Percentiles rank a stretch among this genome's conserved stretches.
phyloP scores from a whole-genome alignment of 805 yeast genomes.

The Kluyveromyces nonfermentans region DNA sequence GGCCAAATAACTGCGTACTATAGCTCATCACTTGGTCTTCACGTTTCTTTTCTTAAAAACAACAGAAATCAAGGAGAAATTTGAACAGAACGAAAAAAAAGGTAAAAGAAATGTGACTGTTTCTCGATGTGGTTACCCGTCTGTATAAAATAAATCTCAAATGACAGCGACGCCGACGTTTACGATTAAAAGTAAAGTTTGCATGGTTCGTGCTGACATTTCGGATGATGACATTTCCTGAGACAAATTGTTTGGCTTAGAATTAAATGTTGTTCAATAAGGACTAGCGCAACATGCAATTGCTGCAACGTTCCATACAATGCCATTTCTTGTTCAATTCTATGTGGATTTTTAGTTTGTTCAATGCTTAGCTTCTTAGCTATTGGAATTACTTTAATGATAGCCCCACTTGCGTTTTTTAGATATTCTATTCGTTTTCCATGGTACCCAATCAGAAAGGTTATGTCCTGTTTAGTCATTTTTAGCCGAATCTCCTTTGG shows the following conservation, averaged over 20 bases:
- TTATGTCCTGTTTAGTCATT: constrained; percentile 29
- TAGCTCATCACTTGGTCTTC: background rate
- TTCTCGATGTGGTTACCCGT: background rate
- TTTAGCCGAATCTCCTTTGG: constrained; percentile 4
- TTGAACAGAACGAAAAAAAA: no score
- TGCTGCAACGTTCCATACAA: constrained; percentile 25
- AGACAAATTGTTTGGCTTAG: constrained; percentile 9
- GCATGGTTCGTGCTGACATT: background rate
- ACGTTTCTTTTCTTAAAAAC: background rate
- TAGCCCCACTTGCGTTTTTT: constrained; percentile 30
- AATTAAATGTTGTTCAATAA: constrained; percentile 20
- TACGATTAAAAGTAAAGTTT: background rate
- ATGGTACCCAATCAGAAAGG: constrained; percentile 35
- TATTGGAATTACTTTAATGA: constrained; percentile 33
- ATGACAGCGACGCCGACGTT: background rate
- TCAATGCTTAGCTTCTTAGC: constrained; percentile 8
- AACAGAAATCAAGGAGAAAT: background rate
- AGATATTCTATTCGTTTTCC: constrained; percentile 33
- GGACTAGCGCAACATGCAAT: constrained; percentile 19
- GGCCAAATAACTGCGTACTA: background rate
- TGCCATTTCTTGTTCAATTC: constrained; percentile 21
- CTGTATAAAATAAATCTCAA: background rate
- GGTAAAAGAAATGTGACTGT: background rate
- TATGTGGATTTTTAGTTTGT: constrained; percentile 9
- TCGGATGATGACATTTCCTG: background rate